Evolutionary conservation across 768 basidiomycete genomes (phyloP).

Genomic region (Suillus bovinus): DNA sequence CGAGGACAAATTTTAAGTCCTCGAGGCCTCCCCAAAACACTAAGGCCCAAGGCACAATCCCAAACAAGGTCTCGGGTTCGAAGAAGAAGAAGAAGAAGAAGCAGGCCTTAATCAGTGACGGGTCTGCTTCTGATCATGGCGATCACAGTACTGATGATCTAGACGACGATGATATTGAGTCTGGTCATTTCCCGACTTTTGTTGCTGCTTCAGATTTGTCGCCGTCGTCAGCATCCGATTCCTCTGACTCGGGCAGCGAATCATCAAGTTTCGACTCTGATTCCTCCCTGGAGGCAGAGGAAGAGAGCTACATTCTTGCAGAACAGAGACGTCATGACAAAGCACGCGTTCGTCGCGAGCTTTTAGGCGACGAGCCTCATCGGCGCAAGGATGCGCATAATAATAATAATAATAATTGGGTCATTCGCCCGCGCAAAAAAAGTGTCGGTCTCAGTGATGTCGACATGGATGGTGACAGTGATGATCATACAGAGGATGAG

Average conservation of each 20-base stretch:
- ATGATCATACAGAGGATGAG: constrained; percentile 57
- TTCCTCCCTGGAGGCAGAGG: constrained; percentile 59
- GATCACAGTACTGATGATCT: constrained; percentile 34
- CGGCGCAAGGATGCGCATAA: constrained; percentile 43
- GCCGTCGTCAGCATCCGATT: constrained; percentile 49
- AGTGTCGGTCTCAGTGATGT: constrained; percentile 66
- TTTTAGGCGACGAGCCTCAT: constrained; percentile 53
- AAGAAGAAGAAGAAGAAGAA: constrained; percentile 20
- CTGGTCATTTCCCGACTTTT: constrained; percentile 62
- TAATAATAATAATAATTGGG: constrained; percentile 53
- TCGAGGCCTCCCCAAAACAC: constrained; percentile 38
- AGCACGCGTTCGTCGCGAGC: constrained; percentile 60
- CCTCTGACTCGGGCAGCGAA: constrained; percentile 38
- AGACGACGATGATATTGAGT: constrained; percentile 33
- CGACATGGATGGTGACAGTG: constrained; percentile 65
- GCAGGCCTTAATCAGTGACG: constrained; percentile 16
- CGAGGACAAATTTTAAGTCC: constrained; percentile 32
- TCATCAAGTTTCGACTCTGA: constrained; percentile 49
- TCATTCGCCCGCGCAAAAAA: constrained; percentile 66
- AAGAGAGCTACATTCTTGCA: constrained; percentile 57
- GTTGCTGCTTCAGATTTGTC: constrained; percentile 62
- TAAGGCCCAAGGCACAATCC: constrained; percentile 40
- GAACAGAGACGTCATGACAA: constrained; percentile 46
- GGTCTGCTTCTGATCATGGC: constrained; percentile 30
- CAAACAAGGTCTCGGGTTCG: constrained; percentile 20